phyloP scores from a whole-genome alignment of 208 protist species.

The Strigomonas galati region DNA sequence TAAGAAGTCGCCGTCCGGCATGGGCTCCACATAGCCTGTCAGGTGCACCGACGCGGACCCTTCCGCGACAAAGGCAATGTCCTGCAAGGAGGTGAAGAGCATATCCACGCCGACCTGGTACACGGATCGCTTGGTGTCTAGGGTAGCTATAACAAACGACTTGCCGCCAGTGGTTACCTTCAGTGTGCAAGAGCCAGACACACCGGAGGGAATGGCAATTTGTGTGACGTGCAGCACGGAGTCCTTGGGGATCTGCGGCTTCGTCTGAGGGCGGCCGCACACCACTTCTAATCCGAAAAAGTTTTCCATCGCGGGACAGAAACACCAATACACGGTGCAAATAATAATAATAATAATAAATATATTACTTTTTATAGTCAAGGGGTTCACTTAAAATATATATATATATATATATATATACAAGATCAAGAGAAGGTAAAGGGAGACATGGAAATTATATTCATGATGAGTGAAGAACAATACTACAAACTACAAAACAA shows the following conservation, averaged over 20 bases:
- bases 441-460: no score
- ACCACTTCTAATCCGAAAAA: constrained; percentile 78
- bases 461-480: no score
- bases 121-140: constrained; percentile 58
- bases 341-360: no score
- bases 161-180: constrained; percentile 35
- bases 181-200: constrained; percentile 41
- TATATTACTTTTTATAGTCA: no score
- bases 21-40: constrained; percentile 65
- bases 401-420: no score
- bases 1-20: constrained; percentile 27
- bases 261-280: constrained; percentile 37
- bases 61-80: constrained; percentile 33
- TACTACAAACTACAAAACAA: no score
- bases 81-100: constrained; percentile 47
- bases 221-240: constrained; percentile 65
- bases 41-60: constrained; percentile 56
- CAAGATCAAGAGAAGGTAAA: no score
- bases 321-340: no score
- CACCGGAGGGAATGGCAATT: constrained; percentile 57
- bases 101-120: constrained; percentile 69
- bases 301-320: constrained; percentile 49
- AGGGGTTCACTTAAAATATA: no score
- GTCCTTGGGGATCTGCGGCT: constrained; percentile 57
- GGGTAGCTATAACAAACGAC: constrained; percentile 56